Conservation (phyloP, 2,329 filamentous ascomycete species). For the Fusarium veterinarium region DNA sequence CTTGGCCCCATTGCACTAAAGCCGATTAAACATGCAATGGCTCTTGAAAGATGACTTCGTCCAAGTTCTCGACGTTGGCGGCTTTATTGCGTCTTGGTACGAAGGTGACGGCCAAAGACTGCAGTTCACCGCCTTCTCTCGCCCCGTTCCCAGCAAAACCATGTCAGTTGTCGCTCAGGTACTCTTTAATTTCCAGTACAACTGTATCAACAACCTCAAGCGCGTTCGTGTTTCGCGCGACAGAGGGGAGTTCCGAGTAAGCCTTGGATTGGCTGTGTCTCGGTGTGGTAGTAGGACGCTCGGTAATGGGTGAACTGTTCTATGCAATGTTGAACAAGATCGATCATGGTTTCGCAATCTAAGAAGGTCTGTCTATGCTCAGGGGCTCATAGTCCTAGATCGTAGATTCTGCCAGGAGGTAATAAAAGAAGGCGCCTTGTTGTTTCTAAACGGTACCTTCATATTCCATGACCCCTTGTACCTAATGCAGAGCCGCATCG, state of each 20-base stretch:
- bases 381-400: not conserved
- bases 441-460: not conserved
- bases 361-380: not conserved
- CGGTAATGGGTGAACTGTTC: not conserved
- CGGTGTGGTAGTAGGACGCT: not conserved
- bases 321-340: not conserved
- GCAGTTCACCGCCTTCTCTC: not conserved
- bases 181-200: not conserved
- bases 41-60: not conserved
- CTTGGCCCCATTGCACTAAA: not conserved
- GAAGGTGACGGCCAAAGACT: not conserved
- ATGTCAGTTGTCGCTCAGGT: not conserved
- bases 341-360: not conserved
- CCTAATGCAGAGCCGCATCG: not conserved
- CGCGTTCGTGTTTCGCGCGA: not conserved
- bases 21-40: not conserved
- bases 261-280: not conserved
- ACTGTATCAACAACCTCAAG: not conserved
- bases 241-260: not conserved
- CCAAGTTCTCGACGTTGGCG: not conserved
- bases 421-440: not conserved
- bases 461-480: not conserved
- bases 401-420: not conserved
- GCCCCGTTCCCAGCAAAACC: not conserved
- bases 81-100: not conserved